Conservation (phyloP, 192 early-diverging fungal genomes). For the Coemansia sp. region DNA sequence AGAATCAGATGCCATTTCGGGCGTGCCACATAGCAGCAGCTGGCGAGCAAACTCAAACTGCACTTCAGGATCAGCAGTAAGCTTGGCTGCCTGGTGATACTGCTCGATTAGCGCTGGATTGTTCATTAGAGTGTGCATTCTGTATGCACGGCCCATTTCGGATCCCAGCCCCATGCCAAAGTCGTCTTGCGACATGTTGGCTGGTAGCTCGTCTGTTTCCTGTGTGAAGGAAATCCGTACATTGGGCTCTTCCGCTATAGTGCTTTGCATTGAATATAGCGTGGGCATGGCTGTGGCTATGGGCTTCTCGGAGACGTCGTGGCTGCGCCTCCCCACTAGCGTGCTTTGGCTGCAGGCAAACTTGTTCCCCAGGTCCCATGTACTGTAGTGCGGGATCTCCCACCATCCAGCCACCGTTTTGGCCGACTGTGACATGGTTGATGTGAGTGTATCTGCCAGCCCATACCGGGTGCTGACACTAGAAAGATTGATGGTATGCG, state of each 20-base stretch:
- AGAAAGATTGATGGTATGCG: constrained; percentile 19
- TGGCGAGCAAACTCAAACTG: constrained; percentile 73
- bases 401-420: constrained; percentile 37
- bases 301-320: constrained; percentile 24
- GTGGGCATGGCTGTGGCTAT: constrained; percentile 46
- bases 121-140: constrained; percentile 48
- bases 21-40: constrained; percentile 46
- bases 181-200: constrained; percentile 22
- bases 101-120: constrained; percentile 50
- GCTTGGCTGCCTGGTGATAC: constrained; percentile 70
- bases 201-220: constrained; percentile 12
- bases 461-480: constrained; percentile 25
- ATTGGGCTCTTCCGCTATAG: constrained; percentile 27
- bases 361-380: constrained; percentile 51
- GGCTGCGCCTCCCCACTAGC: constrained; percentile 41
- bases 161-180: constrained; percentile 42
- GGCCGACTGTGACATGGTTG: constrained; percentile 1
- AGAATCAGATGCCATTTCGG: constrained; percentile 36
- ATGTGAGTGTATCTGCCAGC: constrained; percentile 16
- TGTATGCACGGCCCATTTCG: constrained; percentile 46
- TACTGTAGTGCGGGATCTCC: constrained; percentile 50
- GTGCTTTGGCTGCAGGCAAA: constrained; percentile 55
- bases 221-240: constrained; percentile 44
- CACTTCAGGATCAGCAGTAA: constrained; percentile 65
- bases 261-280: constrained; percentile 41